Evolutionary conservation across 1,139 yeast species (phyloP).

Genomic region (Magnusiomyces tetraspermus): DNA sequence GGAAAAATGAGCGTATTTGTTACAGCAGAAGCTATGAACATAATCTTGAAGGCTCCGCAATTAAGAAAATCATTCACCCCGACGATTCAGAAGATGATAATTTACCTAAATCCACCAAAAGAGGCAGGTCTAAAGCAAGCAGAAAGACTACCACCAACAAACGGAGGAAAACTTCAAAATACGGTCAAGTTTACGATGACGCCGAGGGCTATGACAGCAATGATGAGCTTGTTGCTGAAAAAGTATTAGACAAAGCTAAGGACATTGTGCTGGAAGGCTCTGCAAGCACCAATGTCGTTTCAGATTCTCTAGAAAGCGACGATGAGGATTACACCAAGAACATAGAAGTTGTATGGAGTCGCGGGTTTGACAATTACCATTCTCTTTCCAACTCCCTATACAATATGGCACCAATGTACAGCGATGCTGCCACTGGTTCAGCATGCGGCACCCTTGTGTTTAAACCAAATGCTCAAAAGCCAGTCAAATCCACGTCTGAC

Average conservation of each 20-base stretch:
- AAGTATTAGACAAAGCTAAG: neutral
- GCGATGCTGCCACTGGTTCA: slow-evolving; percentile 25
- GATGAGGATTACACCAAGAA: too few relatives aligned
- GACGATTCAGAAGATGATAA: slow-evolving; percentile 7
- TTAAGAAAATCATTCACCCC: slow-evolving; percentile 21
- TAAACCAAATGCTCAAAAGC: slow-evolving; percentile 49
- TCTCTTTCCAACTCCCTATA: slow-evolving; percentile 47
- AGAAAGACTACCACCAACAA: neutral
- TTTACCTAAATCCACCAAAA: slow-evolving; percentile 2
- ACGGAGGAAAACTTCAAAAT: neutral
- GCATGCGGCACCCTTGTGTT: slow-evolving; percentile 72
- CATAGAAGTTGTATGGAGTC: slow-evolving; percentile 49
- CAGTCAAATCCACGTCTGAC: slow-evolving; percentile 54
- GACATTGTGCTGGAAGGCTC: slow-evolving; percentile 3
- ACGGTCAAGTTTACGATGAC: neutral
- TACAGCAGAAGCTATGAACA: too few relatives aligned
- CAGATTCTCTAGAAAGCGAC: slow-evolving; percentile 22
- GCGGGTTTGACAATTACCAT: slow-evolving; percentile 38
- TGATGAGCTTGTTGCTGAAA: slow-evolving; percentile 6
- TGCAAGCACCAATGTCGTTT: neutral
- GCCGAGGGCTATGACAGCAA: slow-evolving; percentile 5
- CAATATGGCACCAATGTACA: slow-evolving; percentile 46
- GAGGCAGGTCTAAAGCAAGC: neutral
- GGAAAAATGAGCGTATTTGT: slow-evolving; percentile 75
- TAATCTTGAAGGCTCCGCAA: too few relatives aligned